These are phyloP conservation scores for Gymnopus androsaceus DNA, from an alignment of 1,284 basidiomycete species.

Conservation along the genomic window DNA sequence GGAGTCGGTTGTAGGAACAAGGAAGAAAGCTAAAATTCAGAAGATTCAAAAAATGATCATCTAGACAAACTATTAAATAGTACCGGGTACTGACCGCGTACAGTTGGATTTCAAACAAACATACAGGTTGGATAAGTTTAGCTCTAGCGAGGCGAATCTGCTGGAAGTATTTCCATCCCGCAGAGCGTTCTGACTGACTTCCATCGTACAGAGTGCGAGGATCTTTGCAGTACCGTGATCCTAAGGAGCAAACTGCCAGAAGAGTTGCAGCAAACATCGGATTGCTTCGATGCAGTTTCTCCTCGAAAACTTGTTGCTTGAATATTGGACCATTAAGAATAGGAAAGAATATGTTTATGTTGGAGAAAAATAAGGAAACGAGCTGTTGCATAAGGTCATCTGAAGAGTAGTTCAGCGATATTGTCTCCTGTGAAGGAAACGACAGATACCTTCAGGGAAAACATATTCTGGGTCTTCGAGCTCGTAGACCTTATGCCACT, in stretches of 20 bases:
- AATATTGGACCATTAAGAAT: conserved; percentile 69
- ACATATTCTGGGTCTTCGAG: conserved; percentile 12
- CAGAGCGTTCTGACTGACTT: conserved; percentile 42
- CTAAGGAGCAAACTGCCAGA: conserved; percentile 66
- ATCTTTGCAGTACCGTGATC: conserved; percentile 61
- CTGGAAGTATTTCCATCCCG: conserved; percentile 63
- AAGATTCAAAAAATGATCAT: neutral
- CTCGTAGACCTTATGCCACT: conserved; percentile 33
- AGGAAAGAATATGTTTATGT: conserved; percentile 53
- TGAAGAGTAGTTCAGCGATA: too few relatives aligned
- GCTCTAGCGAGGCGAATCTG: conserved; percentile 50
- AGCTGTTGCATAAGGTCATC: conserved; percentile 54
- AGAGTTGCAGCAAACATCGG: conserved; percentile 59
- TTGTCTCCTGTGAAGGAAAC: too few relatives aligned
- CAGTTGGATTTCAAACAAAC: conserved; percentile 58
- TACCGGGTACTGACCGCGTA: conserved; percentile 30
- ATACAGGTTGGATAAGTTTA: conserved; percentile 46
- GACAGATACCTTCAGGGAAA: conserved; percentile 53
- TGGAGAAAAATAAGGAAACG: conserved; percentile 60
- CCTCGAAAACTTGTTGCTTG: conserved; percentile 43
- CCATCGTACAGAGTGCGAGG: conserved; percentile 48
- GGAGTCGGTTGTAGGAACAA: conserved; percentile 20
- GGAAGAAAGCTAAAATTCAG: conserved; percentile 13
- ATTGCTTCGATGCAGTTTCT: conserved; percentile 54
- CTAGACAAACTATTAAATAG: neutral